phyloP scores from a whole-genome alignment of 257 asterid species.

The Nicotiana otophora region DNA sequence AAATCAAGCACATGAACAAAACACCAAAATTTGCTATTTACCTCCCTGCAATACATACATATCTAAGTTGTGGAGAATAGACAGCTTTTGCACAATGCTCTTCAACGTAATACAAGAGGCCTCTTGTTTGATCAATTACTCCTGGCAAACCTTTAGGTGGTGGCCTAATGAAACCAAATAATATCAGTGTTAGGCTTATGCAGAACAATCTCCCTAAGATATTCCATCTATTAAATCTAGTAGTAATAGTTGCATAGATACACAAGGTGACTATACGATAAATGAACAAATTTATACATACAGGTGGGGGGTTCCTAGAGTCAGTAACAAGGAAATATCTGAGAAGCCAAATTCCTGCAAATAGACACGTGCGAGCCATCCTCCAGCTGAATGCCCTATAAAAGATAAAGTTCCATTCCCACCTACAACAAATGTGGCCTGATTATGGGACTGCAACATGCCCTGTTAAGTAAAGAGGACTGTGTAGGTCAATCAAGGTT shows the following conservation, averaged over 20 bases:
- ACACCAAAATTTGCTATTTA: conserved; percentile 18
- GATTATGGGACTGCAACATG: conserved; percentile 27
- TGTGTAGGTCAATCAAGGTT: conserved; percentile 10
- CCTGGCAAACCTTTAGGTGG: conserved; percentile 89
- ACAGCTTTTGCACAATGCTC: conserved; percentile 77
- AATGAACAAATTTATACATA: conserved; percentile 23
- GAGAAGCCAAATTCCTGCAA: conserved; percentile 71
- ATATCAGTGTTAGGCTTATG: not conserved
- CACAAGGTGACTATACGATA: not conserved
- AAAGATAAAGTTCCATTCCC: conserved; percentile 62
- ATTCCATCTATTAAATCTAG: not conserved
- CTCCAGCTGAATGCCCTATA: conserved; percentile 96
- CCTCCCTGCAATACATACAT: conserved; percentile 95
- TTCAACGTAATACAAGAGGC: conserved; percentile 82
- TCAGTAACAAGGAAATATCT: conserved; percentile 60
- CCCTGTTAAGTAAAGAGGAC: conserved; percentile 25
- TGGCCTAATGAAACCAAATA: conserved; percentile 41
- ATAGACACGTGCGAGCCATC: conserved; percentile 93
- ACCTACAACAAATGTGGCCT: conserved; percentile 48
- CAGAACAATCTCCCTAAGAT: not conserved
- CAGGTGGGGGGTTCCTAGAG: conserved; percentile 96
- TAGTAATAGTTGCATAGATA: not conserved
- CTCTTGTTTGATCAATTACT: conserved; percentile 91
- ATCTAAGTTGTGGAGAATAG: conserved; percentile 72
- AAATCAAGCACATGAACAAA: not conserved